Percentiles rank a stretch among this genome's conserved stretches.
Conservation (phyloP, 495 filamentous ascomycete genomes). For the Annulohypoxylon maeteangense region DNA sequence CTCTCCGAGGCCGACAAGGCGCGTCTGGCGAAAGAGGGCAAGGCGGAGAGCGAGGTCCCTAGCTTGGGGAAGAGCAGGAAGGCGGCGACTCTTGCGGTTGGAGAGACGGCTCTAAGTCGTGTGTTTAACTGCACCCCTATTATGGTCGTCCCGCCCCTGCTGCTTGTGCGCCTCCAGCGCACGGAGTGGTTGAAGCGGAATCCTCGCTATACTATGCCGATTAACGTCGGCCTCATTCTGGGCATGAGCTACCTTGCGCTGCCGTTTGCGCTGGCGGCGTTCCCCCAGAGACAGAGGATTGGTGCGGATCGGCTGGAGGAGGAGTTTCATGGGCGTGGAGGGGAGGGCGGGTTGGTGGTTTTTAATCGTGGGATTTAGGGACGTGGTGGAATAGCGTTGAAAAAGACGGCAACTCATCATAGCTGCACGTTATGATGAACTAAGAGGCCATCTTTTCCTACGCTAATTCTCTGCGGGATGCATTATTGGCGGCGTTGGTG, state of each 20-base stretch:
- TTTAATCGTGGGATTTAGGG: slow-evolving; percentile 89
- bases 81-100: slow-evolving; percentile 87
- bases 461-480: background rate
- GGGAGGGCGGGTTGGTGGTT: slow-evolving; percentile 77
- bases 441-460: background rate
- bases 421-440: too few species aligned
- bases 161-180: slow-evolving; percentile 83
- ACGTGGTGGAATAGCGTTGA: too few species aligned
- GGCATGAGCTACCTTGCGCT: slow-evolving; percentile 84
- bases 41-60: slow-evolving; percentile 67
- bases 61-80: slow-evolving; percentile 85
- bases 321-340: slow-evolving; percentile 83
- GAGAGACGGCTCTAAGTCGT: slow-evolving; percentile 87
- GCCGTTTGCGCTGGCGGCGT: slow-evolving; percentile 86
- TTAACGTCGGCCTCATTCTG: slow-evolving; percentile 87
- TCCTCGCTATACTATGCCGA: slow-evolving; percentile 76
- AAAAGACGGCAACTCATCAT: too few species aligned
- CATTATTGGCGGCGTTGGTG: slow-evolving; percentile 21
- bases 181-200: slow-evolving; percentile 77
- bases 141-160: slow-evolving; percentile 91
- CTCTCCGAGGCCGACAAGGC: slow-evolving; percentile 66
- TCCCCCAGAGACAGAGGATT: slow-evolving; percentile 88
- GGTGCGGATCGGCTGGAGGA: slow-evolving; percentile 76
- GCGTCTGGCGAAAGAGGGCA: slow-evolving; percentile 61
- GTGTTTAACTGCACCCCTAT: slow-evolving; percentile 95